Conservation (phyloP, 371 early-diverging fungal species). For the Saksenaea vasiformis region DNA sequence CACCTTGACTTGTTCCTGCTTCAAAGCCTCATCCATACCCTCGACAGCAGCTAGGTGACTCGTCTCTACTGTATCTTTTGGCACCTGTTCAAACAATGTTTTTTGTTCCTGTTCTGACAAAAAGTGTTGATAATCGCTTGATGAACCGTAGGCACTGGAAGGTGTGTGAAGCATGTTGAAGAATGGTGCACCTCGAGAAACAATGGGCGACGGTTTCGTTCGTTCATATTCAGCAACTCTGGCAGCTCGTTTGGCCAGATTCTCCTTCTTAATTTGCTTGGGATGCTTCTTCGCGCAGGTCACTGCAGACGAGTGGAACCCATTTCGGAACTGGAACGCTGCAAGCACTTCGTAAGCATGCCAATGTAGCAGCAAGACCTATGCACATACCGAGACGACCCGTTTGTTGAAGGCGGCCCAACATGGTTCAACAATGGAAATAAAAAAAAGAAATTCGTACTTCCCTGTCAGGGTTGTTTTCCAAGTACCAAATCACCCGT, state of each 20-base stretch:
- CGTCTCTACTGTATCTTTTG: constrained; percentile 50
- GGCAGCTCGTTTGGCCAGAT: constrained; percentile 47
- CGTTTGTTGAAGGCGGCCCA: constrained; percentile 18
- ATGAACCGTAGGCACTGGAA: constrained; percentile 35
- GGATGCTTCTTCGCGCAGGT: constrained; percentile 50
- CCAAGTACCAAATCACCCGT: background rate
- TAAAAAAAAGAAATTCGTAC: background rate
- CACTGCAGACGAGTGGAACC: constrained; percentile 42
- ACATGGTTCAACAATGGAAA: constrained; percentile 12
- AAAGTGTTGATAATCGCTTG: constrained; percentile 52
- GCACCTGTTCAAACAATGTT: constrained; percentile 61
- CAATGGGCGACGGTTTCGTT: constrained; percentile 47
- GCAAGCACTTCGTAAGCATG: background rate
- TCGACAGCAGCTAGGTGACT: constrained; percentile 38
- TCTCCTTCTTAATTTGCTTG: constrained; percentile 54
- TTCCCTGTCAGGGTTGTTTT: constrained; percentile 8
- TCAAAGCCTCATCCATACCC: constrained; percentile 43
- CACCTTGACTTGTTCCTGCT: constrained; percentile 51
- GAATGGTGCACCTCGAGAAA: constrained; percentile 40
- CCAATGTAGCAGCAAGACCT: background rate
- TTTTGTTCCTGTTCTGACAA: constrained; percentile 50
- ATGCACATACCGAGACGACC: constrained; percentile 18
- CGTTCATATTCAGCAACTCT: constrained; percentile 44
- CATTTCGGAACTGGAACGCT: constrained; percentile 17
- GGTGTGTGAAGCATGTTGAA: constrained; percentile 47